A percentile compares a stretch with the other conserved stretches of the same genome.
These are phyloP conservation scores for Exophiala dermatitidis DNA, from an alignment of 2,329 filamentous ascomycete genomes.

Conservation along the genomic window DNA sequence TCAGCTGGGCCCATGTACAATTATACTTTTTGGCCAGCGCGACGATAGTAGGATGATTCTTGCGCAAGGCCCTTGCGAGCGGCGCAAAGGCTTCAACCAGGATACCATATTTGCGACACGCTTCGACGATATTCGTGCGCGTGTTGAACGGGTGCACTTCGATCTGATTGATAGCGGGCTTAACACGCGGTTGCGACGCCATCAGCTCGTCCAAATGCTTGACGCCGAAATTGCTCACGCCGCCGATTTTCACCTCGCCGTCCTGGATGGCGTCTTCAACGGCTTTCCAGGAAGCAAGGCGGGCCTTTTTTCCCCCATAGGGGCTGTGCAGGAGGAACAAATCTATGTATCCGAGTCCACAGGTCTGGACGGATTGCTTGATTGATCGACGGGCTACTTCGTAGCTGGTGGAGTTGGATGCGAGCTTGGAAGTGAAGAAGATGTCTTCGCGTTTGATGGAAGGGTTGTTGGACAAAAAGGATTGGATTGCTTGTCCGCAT, in stretches of 20 bases:
- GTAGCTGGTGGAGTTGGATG: conserved; percentile 56
- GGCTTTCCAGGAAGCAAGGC: conserved; percentile 67
- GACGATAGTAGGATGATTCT: conserved; percentile 59
- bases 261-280: conserved; percentile 67
- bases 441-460: conserved; percentile 58
- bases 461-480: conserved; percentile 44
- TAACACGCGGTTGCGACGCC: conserved; percentile 52
- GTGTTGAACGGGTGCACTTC: conserved; percentile 69
- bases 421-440: conserved; percentile 75
- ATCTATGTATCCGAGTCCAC: conserved; percentile 67
- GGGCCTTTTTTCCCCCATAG: conserved; percentile 61
- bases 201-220: conserved; percentile 67
- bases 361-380: conserved; percentile 55
- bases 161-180: conserved; percentile 70
- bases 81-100: conserved; percentile 74
- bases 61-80: conserved; percentile 61
- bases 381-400: conserved; percentile 61
- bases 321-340: conserved; percentile 73
- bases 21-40: conserved; percentile 59
- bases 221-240: conserved; percentile 72
- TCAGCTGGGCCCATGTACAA: conserved; percentile 64
- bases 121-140: conserved; percentile 56
- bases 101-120: conserved; percentile 60
- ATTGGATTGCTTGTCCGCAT: conserved; percentile 57
- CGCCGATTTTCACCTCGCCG: conserved; percentile 63